These are phyloP conservation scores for Chamaecyparis obtusa DNA, from an alignment of 75 land plant species.

Conservation along the genomic window DNA sequence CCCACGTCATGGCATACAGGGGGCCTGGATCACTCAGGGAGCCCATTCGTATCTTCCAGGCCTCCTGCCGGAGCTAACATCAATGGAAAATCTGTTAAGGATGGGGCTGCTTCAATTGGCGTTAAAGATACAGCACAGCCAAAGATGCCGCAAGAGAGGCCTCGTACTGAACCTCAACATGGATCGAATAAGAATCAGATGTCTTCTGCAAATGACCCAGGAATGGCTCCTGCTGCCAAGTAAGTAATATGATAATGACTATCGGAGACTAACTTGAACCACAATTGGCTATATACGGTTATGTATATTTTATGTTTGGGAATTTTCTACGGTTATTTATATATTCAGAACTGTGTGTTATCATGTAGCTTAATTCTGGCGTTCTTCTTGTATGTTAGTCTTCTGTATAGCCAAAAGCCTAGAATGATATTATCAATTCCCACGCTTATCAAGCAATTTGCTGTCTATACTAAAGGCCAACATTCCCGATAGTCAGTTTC, in stretches of 20 bases:
- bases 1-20: slow-evolving; percentile 17
- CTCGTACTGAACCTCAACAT: slow-evolving; percentile 11
- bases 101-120: slow-evolving; percentile 11
- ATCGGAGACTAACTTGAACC: neutral
- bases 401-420: neutral
- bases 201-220: slow-evolving; percentile 15
- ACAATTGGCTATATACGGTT: neutral
- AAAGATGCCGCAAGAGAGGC: slow-evolving; percentile 11
- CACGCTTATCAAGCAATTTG: neutral
- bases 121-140: slow-evolving; percentile 11
- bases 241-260: neutral
- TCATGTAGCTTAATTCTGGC: neutral
- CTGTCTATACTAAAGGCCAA: neutral
- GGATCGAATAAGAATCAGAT: slow-evolving; percentile 9
- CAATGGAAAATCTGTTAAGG: slow-evolving; percentile 13
- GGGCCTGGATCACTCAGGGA: slow-evolving; percentile 17
- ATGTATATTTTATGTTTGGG: neutral
- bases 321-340: neutral
- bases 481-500: neutral
- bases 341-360: neutral
- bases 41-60: slow-evolving; percentile 14
- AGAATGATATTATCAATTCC: neutral
- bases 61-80: slow-evolving; percentile 3
- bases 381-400: neutral
- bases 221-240: slow-evolving; percentile 20